Conservation (phyloP, 345 rosid genomes). For the Rhodomyrtus tomentosa region DNA sequence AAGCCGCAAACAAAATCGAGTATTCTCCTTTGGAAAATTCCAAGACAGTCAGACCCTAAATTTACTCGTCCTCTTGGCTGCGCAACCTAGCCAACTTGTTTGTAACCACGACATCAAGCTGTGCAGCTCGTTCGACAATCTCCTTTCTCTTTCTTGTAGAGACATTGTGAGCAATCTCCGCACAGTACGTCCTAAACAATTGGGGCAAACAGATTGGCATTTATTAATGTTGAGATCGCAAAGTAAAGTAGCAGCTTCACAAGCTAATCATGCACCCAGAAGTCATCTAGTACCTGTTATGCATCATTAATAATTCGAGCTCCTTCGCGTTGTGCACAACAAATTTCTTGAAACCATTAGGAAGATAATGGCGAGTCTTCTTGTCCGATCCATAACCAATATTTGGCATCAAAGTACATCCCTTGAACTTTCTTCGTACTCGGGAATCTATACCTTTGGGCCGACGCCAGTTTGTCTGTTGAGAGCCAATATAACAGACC, state of each 20-base stretch:
- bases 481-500: neutral
- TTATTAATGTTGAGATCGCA: neutral
- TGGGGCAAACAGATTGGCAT: neutral
- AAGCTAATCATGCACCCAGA: neutral
- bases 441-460: constrained; percentile 89
- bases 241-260: neutral
- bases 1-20: neutral
- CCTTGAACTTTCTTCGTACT: constrained; percentile 78
- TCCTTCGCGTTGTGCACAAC: constrained; percentile 64
- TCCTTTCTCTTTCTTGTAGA: constrained; percentile 79
- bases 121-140: constrained; percentile 75
- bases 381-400: constrained; percentile 76
- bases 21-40: neutral
- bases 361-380: constrained; percentile 74
- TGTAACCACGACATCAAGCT: constrained; percentile 62
- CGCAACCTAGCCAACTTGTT: constrained; percentile 73
- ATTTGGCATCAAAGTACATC: constrained; percentile 72
- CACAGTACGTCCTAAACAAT: constrained; percentile 53
- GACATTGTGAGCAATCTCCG: constrained; percentile 75
- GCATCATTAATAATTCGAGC: constrained; percentile 88
- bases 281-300: constrained; percentile 45
- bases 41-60: neutral
- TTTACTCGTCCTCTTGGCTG: constrained; percentile 75
- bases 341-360: constrained; percentile 79
- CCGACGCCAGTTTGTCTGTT: constrained; percentile 67